Evolutionary conservation across 164 flowering plant genomes (phyloP), one percentile per base, ranked within the genome.

Genomic region (Magnolia kwangsiensis): DNA sequence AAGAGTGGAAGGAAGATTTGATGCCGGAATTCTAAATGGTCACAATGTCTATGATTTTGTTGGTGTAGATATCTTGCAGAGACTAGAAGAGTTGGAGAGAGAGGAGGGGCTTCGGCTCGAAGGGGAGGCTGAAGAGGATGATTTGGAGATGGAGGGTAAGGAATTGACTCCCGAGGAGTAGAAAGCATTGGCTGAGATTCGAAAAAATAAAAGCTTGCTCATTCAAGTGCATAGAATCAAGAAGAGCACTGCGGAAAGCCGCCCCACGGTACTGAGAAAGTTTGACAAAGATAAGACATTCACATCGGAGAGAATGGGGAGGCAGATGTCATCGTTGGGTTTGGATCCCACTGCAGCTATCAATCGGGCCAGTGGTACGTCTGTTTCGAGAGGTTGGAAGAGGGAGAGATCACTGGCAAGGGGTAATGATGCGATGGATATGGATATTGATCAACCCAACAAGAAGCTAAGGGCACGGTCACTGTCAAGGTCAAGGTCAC

Each of bases 21-120:
- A 85, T 91, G 85, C 92, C 98, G 10, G 98, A 94, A 90, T 94
- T 83, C 83, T 92, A n/a, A 93, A 94, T 79, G 97, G 98, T 21
- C 97, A 92, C 82, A 94, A 91, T 74, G 92, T 94, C 2, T 85
- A 78, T 77, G 98, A 94, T 81, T 94, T 91, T 63, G 76, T 90
- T 65, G 96, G 90, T 77, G 86, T 92, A 58, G 98, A 92, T 84
- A 89, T 90, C 74, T 64, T 89, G 69, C 81, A 75, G 59, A 87
- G 95, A 82, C 88, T 90, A 78, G 95, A 94, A 72, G 98, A 90
- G 80, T 79, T 94, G 86, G 97, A 92, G 84, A 71, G 80, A 50
- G 95, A 92, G 77, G 94, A 91, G 78, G 92, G 91, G 55, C 71
- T 86, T 51, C 82, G 82, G 6, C 86, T 83, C 59, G 90, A 81